phyloP scores from a whole-genome alignment of 257 asterid genomes.

The Solanum dulcamara region DNA sequence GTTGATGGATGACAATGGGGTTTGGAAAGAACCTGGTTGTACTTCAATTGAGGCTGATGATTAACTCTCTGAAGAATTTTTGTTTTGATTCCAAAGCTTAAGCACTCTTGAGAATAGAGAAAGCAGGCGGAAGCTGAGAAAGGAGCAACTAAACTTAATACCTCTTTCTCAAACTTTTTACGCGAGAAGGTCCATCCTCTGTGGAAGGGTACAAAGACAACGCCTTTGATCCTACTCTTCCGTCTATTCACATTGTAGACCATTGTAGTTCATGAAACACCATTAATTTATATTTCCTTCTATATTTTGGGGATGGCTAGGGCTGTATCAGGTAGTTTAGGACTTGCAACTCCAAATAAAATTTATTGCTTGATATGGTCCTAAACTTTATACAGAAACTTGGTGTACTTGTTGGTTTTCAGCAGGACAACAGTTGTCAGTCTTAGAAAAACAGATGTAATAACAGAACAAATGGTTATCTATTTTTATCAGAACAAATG shows the following conservation, averaged over 20 bases:
- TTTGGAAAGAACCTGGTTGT: conserved; percentile 48
- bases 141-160: not conserved
- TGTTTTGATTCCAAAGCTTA: conserved; percentile 11
- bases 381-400: not conserved
- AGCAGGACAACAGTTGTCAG: not conserved
- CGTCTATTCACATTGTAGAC: not conserved
- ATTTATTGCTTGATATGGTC: not conserved
- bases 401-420: not conserved
- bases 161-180: not conserved
- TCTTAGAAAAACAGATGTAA: not conserved
- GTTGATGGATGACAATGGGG: conserved; percentile 54
- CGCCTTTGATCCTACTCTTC: not conserved
- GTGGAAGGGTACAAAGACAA: no score
- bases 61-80: conserved; percentile 10
- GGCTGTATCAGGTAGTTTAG: not conserved
- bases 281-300: not conserved
- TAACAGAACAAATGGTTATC: not conserved
- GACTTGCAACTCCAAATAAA: not conserved
- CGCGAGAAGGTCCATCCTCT: not conserved
- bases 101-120: not conserved
- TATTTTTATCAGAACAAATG: not conserved
- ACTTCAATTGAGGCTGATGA: conserved; percentile 29
- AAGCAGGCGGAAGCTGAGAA: conserved; percentile 1
- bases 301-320: not conserved
- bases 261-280: not conserved